Conservation (phyloP, 1,284 basidiomycete genomes). For the Paramarasmius palmivorus region DNA sequence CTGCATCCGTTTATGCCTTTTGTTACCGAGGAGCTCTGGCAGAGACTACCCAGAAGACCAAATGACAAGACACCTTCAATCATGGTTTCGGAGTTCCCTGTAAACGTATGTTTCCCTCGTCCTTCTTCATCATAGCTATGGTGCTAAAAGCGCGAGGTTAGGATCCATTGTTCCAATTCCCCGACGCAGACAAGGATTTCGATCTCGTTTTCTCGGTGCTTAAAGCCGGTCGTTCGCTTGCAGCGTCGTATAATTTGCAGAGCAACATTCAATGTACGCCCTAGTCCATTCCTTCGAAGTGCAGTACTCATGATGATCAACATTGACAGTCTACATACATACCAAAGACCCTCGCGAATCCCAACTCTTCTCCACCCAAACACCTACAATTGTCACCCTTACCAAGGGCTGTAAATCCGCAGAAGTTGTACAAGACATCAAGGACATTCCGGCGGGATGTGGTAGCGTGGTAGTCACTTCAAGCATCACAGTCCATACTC, state of each 20-base stretch:
- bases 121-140: background rate
- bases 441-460: slow-evolving; percentile 84
- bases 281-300: slow-evolving; percentile 9
- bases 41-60: slow-evolving; percentile 85
- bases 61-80: slow-evolving; percentile 86
- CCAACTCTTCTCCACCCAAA: slow-evolving; percentile 69
- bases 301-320: background rate
- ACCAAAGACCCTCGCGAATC: slow-evolving; percentile 66
- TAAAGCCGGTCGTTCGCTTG: slow-evolving; percentile 81
- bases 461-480: slow-evolving; percentile 82
- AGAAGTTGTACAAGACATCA: slow-evolving; percentile 54
- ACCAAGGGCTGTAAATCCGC: slow-evolving; percentile 88
- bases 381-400: slow-evolving; percentile 77
- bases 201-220: slow-evolving; percentile 85
- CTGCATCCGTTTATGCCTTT: slow-evolving; percentile 99
- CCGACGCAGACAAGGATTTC: slow-evolving; percentile 82
- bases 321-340: slow-evolving; percentile 75
- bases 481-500: slow-evolving; percentile 76
- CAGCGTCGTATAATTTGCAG: slow-evolving; percentile 90
- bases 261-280: slow-evolving; percentile 80
- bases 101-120: slow-evolving; percentile 52
- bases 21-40: slow-evolving; percentile 99
- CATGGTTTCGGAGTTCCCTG: slow-evolving; percentile 87
- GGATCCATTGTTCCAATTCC: slow-evolving; percentile 68
- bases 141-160: slow-evolving; percentile 25